These are phyloP conservation scores for Aplosporella prunicola DNA, from an alignment of 2,329 filamentous ascomycete genomes.

Conservation along the genomic window DNA sequence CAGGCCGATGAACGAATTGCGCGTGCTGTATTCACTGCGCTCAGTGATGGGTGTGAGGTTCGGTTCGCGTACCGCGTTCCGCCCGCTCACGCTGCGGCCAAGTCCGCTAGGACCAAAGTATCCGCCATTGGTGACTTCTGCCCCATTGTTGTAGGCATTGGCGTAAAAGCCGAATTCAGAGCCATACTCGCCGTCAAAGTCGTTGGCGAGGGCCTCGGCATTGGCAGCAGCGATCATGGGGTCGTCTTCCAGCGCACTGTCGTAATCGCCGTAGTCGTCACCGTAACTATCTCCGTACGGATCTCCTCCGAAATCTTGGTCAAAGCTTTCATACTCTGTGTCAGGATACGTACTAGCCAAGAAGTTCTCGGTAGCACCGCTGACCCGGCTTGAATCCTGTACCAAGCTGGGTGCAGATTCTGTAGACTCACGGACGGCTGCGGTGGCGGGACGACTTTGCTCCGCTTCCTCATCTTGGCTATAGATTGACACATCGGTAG, in stretches of 20 bases:
- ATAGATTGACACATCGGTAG: slow-evolving; percentile 18
- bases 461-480: slow-evolving; percentile 14
- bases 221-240: slow-evolving; percentile 92
- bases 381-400: slow-evolving; percentile 42
- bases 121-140: slow-evolving; percentile 67
- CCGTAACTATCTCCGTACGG: slow-evolving; percentile 31
- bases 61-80: slow-evolving; percentile 58
- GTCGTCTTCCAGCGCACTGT: slow-evolving; percentile 52
- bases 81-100: slow-evolving; percentile 60
- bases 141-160: slow-evolving; percentile 36
- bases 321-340: slow-evolving; percentile 28
- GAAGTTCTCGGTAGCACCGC: slow-evolving; percentile 22
- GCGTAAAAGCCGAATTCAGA: slow-evolving; percentile 97
- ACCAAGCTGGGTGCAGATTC: slow-evolving; percentile 34
- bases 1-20: slow-evolving; percentile 79
- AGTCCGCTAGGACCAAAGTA: slow-evolving; percentile 74
- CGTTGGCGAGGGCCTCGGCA: slow-evolving; percentile 82
- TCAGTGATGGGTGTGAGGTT: slow-evolving; percentile 95
- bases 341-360: slow-evolving; percentile 8
- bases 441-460: slow-evolving; percentile 22
- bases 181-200: slow-evolving; percentile 89
- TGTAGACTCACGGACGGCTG: slow-evolving; percentile 13
- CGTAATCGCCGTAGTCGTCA: slow-evolving; percentile 44
- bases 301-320: slow-evolving; percentile 50
- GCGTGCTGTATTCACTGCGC: slow-evolving; percentile 87